phyloP scores from a whole-genome alignment of 441 rosid genomes.

The Mallotus repandus region DNA sequence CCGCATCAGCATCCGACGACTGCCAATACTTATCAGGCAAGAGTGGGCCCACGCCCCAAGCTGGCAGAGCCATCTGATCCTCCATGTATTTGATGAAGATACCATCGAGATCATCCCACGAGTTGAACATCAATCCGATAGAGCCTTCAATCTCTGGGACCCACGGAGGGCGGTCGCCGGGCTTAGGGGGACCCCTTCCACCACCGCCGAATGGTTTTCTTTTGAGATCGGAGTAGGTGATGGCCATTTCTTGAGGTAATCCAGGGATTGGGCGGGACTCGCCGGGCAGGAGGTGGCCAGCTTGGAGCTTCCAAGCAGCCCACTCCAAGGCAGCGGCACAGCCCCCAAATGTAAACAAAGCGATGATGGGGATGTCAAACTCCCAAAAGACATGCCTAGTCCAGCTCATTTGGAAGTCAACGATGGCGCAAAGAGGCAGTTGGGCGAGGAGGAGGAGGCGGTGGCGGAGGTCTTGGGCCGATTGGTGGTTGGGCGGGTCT shows the following conservation, averaged over 20 bases:
- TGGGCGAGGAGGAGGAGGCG: conserved; percentile 5
- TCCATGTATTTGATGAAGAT: conserved; percentile 11
- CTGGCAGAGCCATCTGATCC: not conserved
- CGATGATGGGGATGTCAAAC: conserved; percentile 5
- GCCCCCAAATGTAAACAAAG: conserved; percentile 10
- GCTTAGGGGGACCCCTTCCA: not conserved
- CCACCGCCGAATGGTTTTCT: not conserved
- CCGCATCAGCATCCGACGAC: not conserved
- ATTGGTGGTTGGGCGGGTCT: too few species aligned
- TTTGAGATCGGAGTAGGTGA: conserved; percentile 7
- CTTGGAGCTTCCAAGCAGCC: conserved; percentile 8
- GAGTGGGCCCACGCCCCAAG: conserved; percentile 16
- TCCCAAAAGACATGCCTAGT: conserved; percentile 1
- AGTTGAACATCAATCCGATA: conserved; percentile 2
- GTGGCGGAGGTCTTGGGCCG: conserved; percentile 5
- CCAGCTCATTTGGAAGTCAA: conserved; percentile 18
- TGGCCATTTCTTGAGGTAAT: conserved; percentile 6
- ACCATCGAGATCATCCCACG: conserved; percentile 9
- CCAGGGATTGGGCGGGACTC: not conserved
- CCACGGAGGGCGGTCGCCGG: conserved; percentile 13
- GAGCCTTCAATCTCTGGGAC: conserved; percentile 11
- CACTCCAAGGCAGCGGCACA: conserved; percentile 15
- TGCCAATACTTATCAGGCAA: conserved; percentile 8
- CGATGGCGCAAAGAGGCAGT: not conserved
- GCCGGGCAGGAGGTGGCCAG: not conserved